A percentile compares a stretch with the other conserved stretches of the same genome.
Conservation (phyloP, 352 stramenopile genomes). For the Peronospora farinosa region DNA sequence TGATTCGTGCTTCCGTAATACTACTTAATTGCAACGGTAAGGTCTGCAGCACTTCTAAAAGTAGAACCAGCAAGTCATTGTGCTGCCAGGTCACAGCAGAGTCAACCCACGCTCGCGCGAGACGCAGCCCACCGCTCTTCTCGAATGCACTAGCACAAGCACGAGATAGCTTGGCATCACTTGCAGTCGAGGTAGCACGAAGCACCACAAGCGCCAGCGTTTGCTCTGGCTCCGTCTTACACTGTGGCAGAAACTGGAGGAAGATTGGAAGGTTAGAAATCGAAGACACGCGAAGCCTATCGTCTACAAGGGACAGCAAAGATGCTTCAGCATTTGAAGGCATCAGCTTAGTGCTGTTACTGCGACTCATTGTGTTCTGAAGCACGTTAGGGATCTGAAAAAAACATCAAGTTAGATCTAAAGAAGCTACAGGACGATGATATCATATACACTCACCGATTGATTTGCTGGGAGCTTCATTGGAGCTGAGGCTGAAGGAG, state of each 20-base stretch:
- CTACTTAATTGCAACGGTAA: slow-evolving; percentile 78
- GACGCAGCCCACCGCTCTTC: slow-evolving; percentile 61
- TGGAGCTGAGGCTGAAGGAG: slow-evolving; percentile 7
- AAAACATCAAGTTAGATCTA: slow-evolving; percentile 6
- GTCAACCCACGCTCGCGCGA: slow-evolving; percentile 74
- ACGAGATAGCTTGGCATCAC: slow-evolving; percentile 47
- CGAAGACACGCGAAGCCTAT: slow-evolving; percentile 44
- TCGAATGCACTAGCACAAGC: slow-evolving; percentile 62
- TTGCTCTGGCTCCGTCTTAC: slow-evolving; percentile 66
- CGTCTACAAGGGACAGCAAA: slow-evolving; percentile 54
- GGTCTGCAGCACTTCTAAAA: slow-evolving; percentile 76
- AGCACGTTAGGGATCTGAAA: slow-evolving; percentile 33
- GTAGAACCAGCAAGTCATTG: slow-evolving; percentile 68
- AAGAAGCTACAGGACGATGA: neutral
- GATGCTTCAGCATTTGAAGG: slow-evolving; percentile 38
- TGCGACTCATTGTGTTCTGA: slow-evolving; percentile 30
- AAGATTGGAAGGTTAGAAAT: slow-evolving; percentile 48
- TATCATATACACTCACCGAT: slow-evolving; percentile 15
- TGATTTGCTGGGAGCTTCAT: slow-evolving; percentile 23
- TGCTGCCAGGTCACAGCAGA: slow-evolving; percentile 74
- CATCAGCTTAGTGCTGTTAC: slow-evolving; percentile 20
- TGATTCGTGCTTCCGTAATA: slow-evolving; percentile 84
- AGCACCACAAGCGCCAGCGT: slow-evolving; percentile 66
- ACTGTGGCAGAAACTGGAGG: slow-evolving; percentile 46
- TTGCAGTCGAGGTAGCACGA: slow-evolving; percentile 53